phyloP scores from a whole-genome alignment of 2,329 filamentous ascomycete genomes.

The Waltergamsia citrina region DNA sequence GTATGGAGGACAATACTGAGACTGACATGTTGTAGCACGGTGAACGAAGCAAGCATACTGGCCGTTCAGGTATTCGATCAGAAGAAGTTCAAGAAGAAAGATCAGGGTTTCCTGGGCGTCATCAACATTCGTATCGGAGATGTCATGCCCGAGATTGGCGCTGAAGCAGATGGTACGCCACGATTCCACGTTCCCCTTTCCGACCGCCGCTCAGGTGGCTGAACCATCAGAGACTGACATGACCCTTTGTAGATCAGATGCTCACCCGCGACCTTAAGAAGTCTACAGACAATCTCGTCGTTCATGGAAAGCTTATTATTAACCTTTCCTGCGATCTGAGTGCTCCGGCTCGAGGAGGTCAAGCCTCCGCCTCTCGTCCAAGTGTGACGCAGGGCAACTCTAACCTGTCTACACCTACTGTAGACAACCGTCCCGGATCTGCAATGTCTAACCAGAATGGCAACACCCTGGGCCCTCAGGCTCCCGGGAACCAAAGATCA shows the following conservation, averaged over 20 bases:
- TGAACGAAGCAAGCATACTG: slow-evolving; percentile 90
- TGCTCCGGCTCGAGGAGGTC: slow-evolving; percentile 50
- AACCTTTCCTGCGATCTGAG: slow-evolving; percentile 89
- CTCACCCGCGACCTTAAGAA: slow-evolving; percentile 95
- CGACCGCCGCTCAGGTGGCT: too few species aligned
- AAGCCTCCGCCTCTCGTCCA: slow-evolving; percentile 31
- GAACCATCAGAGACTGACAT: slow-evolving; percentile 7
- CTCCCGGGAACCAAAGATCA: slow-evolving; percentile 33
- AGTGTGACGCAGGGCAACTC: slow-evolving; percentile 33
- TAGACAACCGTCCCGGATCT: slow-evolving; percentile 42
- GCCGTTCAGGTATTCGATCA: slow-evolving; percentile 99
- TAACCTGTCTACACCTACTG: slow-evolving; percentile 30
- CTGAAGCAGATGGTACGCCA: slow-evolving; percentile 78
- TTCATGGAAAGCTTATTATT: slow-evolving; percentile 94
- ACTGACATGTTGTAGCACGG: slow-evolving; percentile 49
- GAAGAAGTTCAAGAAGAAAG: slow-evolving; percentile 99
- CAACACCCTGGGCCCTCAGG: slow-evolving; percentile 26
- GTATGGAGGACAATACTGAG: not conserved
- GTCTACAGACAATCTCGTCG: slow-evolving; percentile 94
- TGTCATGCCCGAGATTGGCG: slow-evolving; percentile 74
- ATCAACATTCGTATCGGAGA: slow-evolving; percentile 96
- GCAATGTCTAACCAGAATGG: slow-evolving; percentile 41
- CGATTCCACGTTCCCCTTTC: slow-evolving; percentile 4
- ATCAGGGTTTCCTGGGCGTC: slow-evolving; percentile 94
- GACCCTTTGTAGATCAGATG: slow-evolving; percentile 71